Evolutionary conservation across 306 rosid species (phyloP).

Genomic region (Vigna angularis): DNA sequence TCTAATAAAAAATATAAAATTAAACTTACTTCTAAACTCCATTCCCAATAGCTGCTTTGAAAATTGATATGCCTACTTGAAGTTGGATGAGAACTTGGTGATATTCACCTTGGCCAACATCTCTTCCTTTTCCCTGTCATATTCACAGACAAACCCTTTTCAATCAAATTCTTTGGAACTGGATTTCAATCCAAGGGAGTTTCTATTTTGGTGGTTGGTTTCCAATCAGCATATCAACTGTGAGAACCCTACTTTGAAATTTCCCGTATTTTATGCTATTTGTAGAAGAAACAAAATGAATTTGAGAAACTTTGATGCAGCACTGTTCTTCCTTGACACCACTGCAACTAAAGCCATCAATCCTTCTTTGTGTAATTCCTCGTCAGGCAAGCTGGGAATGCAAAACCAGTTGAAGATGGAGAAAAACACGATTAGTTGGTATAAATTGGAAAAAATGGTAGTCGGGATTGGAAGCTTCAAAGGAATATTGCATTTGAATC

Average conservation of each 20-base stretch:
- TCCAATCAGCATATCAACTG: background rate
- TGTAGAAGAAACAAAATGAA: background rate
- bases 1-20: no score
- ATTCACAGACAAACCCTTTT: background rate
- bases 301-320: background rate
- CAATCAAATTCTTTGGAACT: background rate
- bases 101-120: background rate
- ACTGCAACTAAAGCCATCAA: background rate
- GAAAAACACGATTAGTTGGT: background rate
- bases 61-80: background rate
- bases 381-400: constrained; percentile 26
- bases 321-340: background rate
- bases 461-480: constrained; percentile 46
- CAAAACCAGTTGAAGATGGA: background rate
- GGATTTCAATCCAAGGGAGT: background rate
- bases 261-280: background rate
- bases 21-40: no score
- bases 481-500: constrained; percentile 33
- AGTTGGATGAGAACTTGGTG: background rate
- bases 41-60: no score
- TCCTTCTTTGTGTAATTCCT: constrained; percentile 21
- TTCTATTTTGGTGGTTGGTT: background rate
- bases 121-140: background rate
- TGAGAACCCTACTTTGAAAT: constrained; percentile 7
- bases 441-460: constrained; percentile 10